Evolutionary conservation across 441 rosid genomes (phyloP), one percentile per base, ranked within the genome.

Genomic region (Populus hybrid): DNA sequence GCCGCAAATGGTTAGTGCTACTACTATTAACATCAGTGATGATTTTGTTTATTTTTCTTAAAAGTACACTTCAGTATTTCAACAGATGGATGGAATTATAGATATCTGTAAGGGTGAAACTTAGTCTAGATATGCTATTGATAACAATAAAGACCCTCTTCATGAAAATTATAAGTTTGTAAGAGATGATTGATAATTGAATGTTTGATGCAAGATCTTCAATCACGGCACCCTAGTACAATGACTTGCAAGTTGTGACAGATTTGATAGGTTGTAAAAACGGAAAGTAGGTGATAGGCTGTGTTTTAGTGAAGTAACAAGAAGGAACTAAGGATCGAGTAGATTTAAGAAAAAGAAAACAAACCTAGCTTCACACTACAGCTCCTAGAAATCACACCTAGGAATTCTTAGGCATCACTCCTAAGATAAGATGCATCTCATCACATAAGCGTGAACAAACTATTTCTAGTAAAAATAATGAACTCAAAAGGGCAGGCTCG

Each of bases 1-100:
- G 81, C 86, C 10, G 76, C 89, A 81, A 93, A 95, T 69, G 92
- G 99, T 92, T 80, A 66, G 87, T 81, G 59, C 42, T 50, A 24
- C 30, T 65, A 50, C 10, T 76, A 38, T 68, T 71, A 26, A 36
- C 61, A 14, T 34, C 59, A 6, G 1, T 12, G n/a, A 36, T 38
- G 2, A 35, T 65, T 70, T 67, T 66, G 18, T 72, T 16, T 12
- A n/a, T 74, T 10, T 76, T 59, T 75, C 70, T 64, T 73, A 26
- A 2, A 4, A 16, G 6, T 14, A 3, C 20, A 1, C 26, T 54
- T 64, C 14, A 38, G 9, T 66, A 20, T 72, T 23, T 63, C 2
- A 18, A 7, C 9, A 42, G 57, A 77, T 71, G 46, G 7, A 61
- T 35, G 21, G 34, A 46, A 66, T 72, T 23, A 14, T 50, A 50